These are phyloP conservation scores for Coprinopsis strossmayeri DNA, from an alignment of 768 basidiomycete genomes.

Conservation along the genomic window DNA sequence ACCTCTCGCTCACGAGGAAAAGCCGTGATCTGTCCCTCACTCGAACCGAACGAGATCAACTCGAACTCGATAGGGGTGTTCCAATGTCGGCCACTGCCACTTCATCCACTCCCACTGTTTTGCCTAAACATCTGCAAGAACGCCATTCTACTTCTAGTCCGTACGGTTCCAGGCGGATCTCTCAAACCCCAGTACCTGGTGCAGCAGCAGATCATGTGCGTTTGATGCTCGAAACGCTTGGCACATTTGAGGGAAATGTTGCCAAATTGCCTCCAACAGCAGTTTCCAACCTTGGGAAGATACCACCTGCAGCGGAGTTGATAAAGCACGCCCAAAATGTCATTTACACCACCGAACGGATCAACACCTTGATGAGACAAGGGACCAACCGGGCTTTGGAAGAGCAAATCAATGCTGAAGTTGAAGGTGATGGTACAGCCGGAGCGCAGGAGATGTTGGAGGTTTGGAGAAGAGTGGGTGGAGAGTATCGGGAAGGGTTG, in stretches of 20 bases:
- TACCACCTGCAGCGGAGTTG: slow-evolving; percentile 40
- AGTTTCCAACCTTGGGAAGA: slow-evolving; percentile 21
- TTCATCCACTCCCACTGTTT: slow-evolving; percentile 12
- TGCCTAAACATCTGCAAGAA: slow-evolving; percentile 17
- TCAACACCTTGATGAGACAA: slow-evolving; percentile 54
- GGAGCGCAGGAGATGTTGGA: slow-evolving; percentile 36
- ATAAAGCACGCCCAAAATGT: slow-evolving; percentile 56
- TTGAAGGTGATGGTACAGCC: slow-evolving; percentile 36
- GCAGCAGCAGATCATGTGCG: slow-evolving; percentile 48
- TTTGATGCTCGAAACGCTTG: slow-evolving; percentile 64
- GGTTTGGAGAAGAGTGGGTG: slow-evolving; percentile 63
- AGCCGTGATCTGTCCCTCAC: slow-evolving; percentile 9
- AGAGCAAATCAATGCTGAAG: slow-evolving; percentile 70
- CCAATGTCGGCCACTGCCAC: slow-evolving; percentile 17
- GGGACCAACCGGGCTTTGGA: slow-evolving; percentile 59
- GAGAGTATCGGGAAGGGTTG: slow-evolving; percentile 66
- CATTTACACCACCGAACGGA: slow-evolving; percentile 56
- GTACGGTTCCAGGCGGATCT: slow-evolving; percentile 19
- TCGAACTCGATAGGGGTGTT: slow-evolving; percentile 14
- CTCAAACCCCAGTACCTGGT: slow-evolving; percentile 17
- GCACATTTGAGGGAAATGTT: slow-evolving; percentile 64
- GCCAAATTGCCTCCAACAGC: slow-evolving; percentile 38
- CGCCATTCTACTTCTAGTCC: slow-evolving; percentile 17
- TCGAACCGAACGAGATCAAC: slow-evolving; percentile 6
- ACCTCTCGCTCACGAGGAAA: slow-evolving; percentile 12